Percentiles rank a stretch among this genome's conserved stretches.
Conservation (phyloP, 2,329 filamentous ascomycete genomes). For the Ascochyta clinopodiicola region DNA sequence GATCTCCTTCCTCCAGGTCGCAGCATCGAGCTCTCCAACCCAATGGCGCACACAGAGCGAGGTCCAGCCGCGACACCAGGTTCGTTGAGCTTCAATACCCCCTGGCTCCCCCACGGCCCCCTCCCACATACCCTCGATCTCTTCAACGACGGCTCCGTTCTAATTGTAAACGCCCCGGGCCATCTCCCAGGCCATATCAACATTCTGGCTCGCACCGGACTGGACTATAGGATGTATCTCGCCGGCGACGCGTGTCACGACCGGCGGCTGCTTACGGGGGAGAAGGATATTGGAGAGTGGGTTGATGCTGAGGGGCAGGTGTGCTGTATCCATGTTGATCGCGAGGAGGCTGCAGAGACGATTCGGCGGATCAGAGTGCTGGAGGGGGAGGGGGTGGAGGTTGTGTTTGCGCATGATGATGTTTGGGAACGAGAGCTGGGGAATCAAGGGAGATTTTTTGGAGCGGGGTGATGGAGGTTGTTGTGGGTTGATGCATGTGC, state of each 20-base stretch:
- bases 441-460: constrained; percentile 40
- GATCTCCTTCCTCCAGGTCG: constrained; percentile 53
- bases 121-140: constrained; percentile 58
- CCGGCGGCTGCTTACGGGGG: constrained; percentile 57
- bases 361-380: constrained; percentile 53
- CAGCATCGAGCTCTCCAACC: constrained; percentile 54
- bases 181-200: constrained; percentile 63
- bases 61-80: neutral
- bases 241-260: constrained; percentile 64
- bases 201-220: constrained; percentile 52
- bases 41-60: constrained; percentile 24
- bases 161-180: constrained; percentile 59
- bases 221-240: constrained; percentile 54
- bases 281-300: constrained; percentile 61
- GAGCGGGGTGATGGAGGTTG: constrained; percentile 8
- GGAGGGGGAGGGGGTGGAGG: constrained; percentile 53
- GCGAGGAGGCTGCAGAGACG: constrained; percentile 53
- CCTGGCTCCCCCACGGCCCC: constrained; percentile 54
- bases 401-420: constrained; percentile 61
- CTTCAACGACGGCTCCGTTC: constrained; percentile 57
- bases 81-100: constrained; percentile 22
- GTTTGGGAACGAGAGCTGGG: constrained; percentile 54
- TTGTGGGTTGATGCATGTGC: too few species aligned
- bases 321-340: constrained; percentile 61
- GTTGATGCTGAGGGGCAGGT: constrained; percentile 53